Evolutionary conservation across 345 rosid species (phyloP).

Genomic region (Luvunga scandens): DNA sequence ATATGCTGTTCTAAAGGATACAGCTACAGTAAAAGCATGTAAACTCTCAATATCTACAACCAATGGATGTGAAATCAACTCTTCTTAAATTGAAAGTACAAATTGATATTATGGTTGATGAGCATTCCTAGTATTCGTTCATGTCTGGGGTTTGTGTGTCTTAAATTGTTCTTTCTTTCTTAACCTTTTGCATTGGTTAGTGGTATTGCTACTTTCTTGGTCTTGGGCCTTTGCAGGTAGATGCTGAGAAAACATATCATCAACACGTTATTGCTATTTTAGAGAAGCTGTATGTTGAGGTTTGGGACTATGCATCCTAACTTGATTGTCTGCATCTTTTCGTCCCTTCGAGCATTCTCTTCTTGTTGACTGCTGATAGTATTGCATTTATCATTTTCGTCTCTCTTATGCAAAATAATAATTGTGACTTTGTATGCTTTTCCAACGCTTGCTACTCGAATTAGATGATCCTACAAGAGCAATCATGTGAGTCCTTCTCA

Average conservation of each 20-base stretch:
- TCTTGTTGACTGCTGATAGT: not conserved
- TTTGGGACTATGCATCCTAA: slow-evolving; percentile 25
- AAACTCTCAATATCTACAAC: too few relatives aligned
- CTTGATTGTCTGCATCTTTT: not conserved
- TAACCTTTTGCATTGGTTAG: not conserved
- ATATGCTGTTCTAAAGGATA: not conserved
- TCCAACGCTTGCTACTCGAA: slow-evolving; percentile 14
- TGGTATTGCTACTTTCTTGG: not conserved
- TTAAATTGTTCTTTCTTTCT: not conserved
- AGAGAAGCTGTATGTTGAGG: slow-evolving; percentile 79
- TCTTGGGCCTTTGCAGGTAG: slow-evolving; percentile 51
- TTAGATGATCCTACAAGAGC: slow-evolving; percentile 61
- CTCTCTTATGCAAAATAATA: not conserved
- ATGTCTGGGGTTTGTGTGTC: too few relatives aligned
- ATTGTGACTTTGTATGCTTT: slow-evolving; percentile 8
- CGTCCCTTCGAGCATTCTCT: not conserved
- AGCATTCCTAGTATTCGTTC: too few relatives aligned
- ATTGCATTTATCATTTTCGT: slow-evolving; percentile 1
- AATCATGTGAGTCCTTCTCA: slow-evolving; percentile 30
- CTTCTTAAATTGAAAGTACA: too few relatives aligned
- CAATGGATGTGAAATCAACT: too few relatives aligned
- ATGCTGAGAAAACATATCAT: slow-evolving; percentile 87
- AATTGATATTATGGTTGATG: too few relatives aligned
- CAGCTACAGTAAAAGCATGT: too few relatives aligned
- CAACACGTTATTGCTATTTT: slow-evolving; percentile 61